Conservation (phyloP, 768 basidiomycete species). For the Phlebiopsis flavidoalba region DNA sequence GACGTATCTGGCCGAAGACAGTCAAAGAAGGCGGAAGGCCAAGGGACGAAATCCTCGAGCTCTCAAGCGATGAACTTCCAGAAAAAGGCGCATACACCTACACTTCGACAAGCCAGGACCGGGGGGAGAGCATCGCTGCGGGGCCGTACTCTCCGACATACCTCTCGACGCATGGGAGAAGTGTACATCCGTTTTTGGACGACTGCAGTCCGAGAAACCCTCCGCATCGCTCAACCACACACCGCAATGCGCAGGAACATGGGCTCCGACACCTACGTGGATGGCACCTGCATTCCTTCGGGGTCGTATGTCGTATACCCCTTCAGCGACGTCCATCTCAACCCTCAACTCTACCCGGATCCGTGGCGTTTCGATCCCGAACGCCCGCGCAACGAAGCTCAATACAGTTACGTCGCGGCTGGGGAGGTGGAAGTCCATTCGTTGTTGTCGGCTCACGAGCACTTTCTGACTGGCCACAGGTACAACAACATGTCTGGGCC, state of each 20-base stretch:
- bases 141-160: slow-evolving; percentile 49
- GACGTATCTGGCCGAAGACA: slow-evolving; percentile 64
- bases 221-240: slow-evolving; percentile 75
- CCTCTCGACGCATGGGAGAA: slow-evolving; percentile 69
- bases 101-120: background rate
- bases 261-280: slow-evolving; percentile 65
- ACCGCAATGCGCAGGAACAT: slow-evolving; percentile 77
- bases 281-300: slow-evolving; percentile 63
- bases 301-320: slow-evolving; percentile 77
- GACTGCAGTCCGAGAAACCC: slow-evolving; percentile 70
- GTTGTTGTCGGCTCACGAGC: too few species aligned
- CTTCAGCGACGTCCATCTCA: slow-evolving; percentile 74
- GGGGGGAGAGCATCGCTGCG: background rate
- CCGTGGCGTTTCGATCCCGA: slow-evolving; percentile 75
- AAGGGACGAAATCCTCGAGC: slow-evolving; percentile 52
- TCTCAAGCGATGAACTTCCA: too few species aligned
- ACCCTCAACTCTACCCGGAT: slow-evolving; percentile 65
- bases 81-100: too few species aligned
- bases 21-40: slow-evolving; percentile 60
- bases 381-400: slow-evolving; percentile 40
- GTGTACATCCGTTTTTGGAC: slow-evolving; percentile 65
- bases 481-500: slow-evolving; percentile 66
- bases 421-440: slow-evolving; percentile 66
- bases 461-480: slow-evolving; percentile 46
- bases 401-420: slow-evolving; percentile 66